These are phyloP conservation scores for Lasiodiplodia citricola DNA, from an alignment of 2,329 filamentous ascomycete genomes.

Conservation along the genomic window DNA sequence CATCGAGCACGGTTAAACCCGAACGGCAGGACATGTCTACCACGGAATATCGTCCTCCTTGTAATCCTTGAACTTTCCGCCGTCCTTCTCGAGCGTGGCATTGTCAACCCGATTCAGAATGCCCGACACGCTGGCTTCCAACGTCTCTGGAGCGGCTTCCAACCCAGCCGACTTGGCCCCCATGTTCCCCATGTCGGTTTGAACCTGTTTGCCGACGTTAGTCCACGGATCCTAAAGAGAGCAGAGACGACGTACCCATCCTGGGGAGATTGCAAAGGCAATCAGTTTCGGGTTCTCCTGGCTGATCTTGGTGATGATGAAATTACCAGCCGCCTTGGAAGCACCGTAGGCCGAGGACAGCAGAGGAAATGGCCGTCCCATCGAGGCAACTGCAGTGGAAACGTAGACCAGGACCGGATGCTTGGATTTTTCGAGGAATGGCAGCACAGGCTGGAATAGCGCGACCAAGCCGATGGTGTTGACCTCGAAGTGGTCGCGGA, in stretches of 20 bases:
- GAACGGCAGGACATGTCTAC: neutral
- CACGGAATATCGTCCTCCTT: conserved; percentile 13
- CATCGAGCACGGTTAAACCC: neutral
- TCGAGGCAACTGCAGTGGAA: neutral
- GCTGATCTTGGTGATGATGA: conserved; percentile 22
- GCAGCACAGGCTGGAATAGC: conserved; percentile 39
- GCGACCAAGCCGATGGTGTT: conserved; percentile 50
- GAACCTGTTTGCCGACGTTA: conserved; percentile 6
- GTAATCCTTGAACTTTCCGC: conserved; percentile 14
- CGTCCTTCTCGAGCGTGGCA: conserved; percentile 5
- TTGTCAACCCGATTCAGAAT: conserved; percentile 16
- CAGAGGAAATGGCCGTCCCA: neutral
- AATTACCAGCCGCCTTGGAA: conserved; percentile 28
- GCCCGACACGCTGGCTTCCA: conserved; percentile 31
- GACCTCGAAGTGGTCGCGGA: conserved; percentile 28
- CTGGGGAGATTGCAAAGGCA: conserved; percentile 26
- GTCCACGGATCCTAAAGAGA: neutral
- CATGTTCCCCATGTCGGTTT: conserved; percentile 35
- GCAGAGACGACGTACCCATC: conserved; percentile 27
- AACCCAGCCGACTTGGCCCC: conserved; percentile 26
- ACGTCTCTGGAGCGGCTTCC: conserved; percentile 25
- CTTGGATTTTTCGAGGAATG: conserved; percentile 38
- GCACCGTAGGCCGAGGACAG: conserved; percentile 27
- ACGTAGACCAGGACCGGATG: conserved; percentile 3
- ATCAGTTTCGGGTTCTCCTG: conserved; percentile 27